These are phyloP conservation scores for Henckelia pumila DNA, from an alignment of 257 asterid genomes.

Conservation along the genomic window DNA sequence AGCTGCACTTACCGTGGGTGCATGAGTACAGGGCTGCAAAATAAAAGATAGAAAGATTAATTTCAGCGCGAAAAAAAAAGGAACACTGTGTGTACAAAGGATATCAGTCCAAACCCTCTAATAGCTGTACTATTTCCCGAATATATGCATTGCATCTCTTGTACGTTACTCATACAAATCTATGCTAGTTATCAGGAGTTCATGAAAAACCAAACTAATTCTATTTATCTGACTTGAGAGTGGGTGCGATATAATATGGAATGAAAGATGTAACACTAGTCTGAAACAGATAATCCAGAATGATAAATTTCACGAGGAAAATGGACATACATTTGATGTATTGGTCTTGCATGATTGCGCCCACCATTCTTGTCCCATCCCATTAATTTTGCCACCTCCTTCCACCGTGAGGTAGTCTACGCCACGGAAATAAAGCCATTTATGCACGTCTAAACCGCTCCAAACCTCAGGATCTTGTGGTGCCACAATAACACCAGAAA, in stretches of 20 bases:
- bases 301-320: not conserved
- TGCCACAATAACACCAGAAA: constrained; percentile 62
- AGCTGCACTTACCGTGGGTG: constrained; percentile 79
- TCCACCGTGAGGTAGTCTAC: constrained; percentile 60
- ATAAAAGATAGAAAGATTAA: constrained; percentile 17
- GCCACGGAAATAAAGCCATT: constrained; percentile 78
- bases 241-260: not conserved
- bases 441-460: constrained; percentile 50
- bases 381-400: constrained; percentile 73
- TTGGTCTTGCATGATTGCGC: constrained; percentile 81
- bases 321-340: constrained; percentile 48
- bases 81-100: not conserved
- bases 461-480: constrained; percentile 68
- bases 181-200: not conserved
- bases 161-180: not conserved
- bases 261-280: not conserved
- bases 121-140: too few relatives aligned
- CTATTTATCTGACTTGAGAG: not conserved
- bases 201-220: not conserved
- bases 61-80: not conserved
- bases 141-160: not conserved
- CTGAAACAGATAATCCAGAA: not conserved
- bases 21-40: constrained; percentile 80
- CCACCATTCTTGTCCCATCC: constrained; percentile 86
- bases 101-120: not conserved